Base-by-base conservation (phyloP, 768 basidiomycete species). In the Tephrocybe sp. region DNA sequence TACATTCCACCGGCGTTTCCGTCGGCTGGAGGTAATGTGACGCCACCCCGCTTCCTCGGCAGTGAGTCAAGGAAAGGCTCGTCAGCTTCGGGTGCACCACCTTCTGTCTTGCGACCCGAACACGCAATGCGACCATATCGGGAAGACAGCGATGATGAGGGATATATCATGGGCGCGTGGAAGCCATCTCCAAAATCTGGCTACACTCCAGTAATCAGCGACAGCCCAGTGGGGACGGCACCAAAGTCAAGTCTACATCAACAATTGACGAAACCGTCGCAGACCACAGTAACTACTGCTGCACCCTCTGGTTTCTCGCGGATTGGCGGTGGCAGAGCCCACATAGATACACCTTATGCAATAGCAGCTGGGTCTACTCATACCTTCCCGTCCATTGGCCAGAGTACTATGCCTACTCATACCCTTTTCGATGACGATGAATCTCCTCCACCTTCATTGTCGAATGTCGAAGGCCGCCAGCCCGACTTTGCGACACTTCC, bases 151-250 rank as follows among this genome's bases (percentile, higher is more conserved):
- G 89, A 91, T 52, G 87, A 87, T 57, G 89, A 89, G 55, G 87
- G 90, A 11, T 88, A 75, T 56, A 97, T 97, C 61, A 95, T 97
- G 91, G 86, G 85, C 34, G 91, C 94, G n/a, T 95, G 92, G 91
- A 84, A 86, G 56, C 81, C 84, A 23, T 88, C 81, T 71, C 80
- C 80, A 0, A 70, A 76, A 6, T 64, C 73, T 18, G 78, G 78
- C 0, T 81, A 82, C 60, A 46, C 62, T 18, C 67, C 76, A 8
- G 72, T 83, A 18, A 22, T 49, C n/a, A 67, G 68, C 18, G 76
- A 78, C 25, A 59, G 61, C 13, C 55, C 66, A 1, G 57, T 60
- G 23, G 45, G 29, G 8, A 30, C 41, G 23, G 40, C 55, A 3
- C 39, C 55, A 1, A 57, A 49, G 29, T 45, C 57, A 15, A 49